These are phyloP conservation scores for Paspalum vaginatum DNA, from an alignment of 176 grass and related monocot species.

Conservation along the genomic window DNA sequence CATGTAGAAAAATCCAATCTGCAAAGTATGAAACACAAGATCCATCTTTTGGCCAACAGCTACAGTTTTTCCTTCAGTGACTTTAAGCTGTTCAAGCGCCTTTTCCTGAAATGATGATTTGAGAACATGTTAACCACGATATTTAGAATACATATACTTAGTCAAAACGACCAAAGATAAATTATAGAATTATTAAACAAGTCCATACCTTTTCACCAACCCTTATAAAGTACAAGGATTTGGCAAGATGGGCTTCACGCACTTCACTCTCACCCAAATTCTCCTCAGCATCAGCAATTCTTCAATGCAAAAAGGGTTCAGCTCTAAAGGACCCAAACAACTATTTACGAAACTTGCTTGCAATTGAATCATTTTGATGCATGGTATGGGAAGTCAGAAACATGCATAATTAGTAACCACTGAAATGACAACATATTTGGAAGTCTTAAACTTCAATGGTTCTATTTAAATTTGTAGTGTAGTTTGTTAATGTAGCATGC, in stretches of 20 bases:
- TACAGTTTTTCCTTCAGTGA: constrained; percentile 94
- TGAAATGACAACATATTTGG: neutral
- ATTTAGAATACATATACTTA: neutral
- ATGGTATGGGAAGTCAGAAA: constrained; percentile 3
- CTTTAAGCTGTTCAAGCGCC: constrained; percentile 89
- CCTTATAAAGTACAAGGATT: constrained; percentile 81
- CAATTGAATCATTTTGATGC: neutral
- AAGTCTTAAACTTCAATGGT: neutral
- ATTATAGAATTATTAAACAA: neutral
- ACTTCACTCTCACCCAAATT: constrained; percentile 99
- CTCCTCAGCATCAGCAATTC: constrained; percentile 95
- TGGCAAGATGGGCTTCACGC: constrained; percentile 95
- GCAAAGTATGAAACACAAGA: constrained; percentile 90
- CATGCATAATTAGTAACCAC: constrained; percentile 3
- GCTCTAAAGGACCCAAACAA: constrained; percentile 7
- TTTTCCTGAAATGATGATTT: constrained; percentile 70
- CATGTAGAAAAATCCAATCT: constrained; percentile 92
- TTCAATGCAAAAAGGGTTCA: constrained; percentile 35
- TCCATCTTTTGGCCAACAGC: constrained; percentile 98
- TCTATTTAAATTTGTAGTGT: neutral
- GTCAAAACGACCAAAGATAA: neutral
- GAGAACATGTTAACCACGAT: neutral
- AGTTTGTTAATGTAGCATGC: neutral
- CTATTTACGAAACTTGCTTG: neutral
- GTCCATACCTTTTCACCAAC: constrained; percentile 83